These are phyloP conservation scores for Coemansia sp. DNA, from an alignment of 192 early-diverging fungal genomes.

Conservation along the genomic window DNA sequence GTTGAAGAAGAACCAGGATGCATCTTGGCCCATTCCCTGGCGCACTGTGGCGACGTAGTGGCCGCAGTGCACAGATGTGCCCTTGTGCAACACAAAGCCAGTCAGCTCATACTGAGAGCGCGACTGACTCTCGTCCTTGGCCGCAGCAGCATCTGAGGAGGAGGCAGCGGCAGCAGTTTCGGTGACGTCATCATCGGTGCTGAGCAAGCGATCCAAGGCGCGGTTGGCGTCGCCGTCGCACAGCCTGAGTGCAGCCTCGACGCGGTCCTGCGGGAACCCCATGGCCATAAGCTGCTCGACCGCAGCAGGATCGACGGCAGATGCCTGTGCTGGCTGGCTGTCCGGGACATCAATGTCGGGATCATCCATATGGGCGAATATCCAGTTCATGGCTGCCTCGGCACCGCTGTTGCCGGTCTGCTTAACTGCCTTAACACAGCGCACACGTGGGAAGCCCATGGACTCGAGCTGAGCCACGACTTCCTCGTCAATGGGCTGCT, in stretches of 20 bases:
- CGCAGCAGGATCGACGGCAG: conserved; percentile 53
- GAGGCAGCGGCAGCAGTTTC: not conserved
- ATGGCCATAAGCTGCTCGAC: conserved; percentile 79
- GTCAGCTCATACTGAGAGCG: conserved; percentile 50
- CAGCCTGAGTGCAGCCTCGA: conserved; percentile 75
- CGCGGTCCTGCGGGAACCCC: conserved; percentile 83
- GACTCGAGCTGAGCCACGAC: conserved; percentile 76
- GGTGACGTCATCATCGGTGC: conserved; percentile 60
- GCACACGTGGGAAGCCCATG: conserved; percentile 91
- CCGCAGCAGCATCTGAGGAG: conserved; percentile 17
- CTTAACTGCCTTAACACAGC: conserved; percentile 79
- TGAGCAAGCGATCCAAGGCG: conserved; percentile 95
- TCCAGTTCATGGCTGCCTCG: conserved; percentile 89
- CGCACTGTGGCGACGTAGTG: conserved; percentile 92
- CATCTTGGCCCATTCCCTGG: conserved; percentile 50
- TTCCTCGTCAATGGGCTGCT: conserved; percentile 57
- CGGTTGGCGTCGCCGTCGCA: conserved; percentile 86
- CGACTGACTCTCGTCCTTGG: conserved; percentile 25
- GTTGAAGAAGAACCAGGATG: conserved; percentile 89
- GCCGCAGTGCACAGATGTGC: conserved; percentile 91
- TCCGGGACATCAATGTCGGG: conserved; percentile 62
- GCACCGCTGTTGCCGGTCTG: conserved; percentile 75
- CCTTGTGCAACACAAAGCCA: conserved; percentile 93
- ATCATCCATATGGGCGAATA: conserved; percentile 98
- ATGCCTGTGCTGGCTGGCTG: conserved; percentile 8